These are phyloP conservation scores for Corymbia citriodora DNA, from an alignment of 441 rosid species.

Conservation along the genomic window DNA sequence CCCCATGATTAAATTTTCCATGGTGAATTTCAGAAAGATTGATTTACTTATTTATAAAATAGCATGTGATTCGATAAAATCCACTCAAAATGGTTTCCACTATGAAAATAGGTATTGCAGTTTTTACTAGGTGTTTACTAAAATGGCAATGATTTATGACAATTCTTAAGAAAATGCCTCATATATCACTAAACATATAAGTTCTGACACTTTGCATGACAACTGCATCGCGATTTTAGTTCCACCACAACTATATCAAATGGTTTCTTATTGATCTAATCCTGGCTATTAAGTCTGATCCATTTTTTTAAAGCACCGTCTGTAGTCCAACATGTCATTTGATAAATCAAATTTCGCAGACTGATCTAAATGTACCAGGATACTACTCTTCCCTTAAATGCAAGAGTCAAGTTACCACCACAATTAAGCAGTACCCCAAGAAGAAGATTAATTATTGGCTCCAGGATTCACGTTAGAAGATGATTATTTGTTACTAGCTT, in stretches of 20 bases:
- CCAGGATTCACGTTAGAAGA: not conserved
- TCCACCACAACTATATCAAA: rapidly evolving
- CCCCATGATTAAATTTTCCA: not conserved
- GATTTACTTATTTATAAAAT: too few species aligned
- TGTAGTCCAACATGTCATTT: too few species aligned
- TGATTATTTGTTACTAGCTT: not conserved
- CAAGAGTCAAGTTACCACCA: too few species aligned
- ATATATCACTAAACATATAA: not conserved
- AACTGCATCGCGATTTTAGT: rapidly evolving
- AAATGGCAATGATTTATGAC: rapidly evolving
- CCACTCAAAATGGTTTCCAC: rapidly evolving
- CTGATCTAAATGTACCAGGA: too few species aligned
- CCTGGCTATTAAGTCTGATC: too few species aligned
- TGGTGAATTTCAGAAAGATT: not conserved
- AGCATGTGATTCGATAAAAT: not conserved
- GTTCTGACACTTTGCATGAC: not conserved
- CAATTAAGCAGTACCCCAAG: too few species aligned
- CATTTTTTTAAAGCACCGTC: not conserved
- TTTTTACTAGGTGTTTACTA: rapidly evolving
- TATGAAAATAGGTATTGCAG: not conserved
- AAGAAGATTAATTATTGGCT: too few species aligned
- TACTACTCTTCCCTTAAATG: too few species aligned
- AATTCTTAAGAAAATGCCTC: not conserved
- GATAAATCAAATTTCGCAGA: too few species aligned
- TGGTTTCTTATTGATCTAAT: too few species aligned